A percentile compares a stretch with the other conserved stretches of the same genome.
These are phyloP conservation scores for Ascoidea rubescens DNA, from an alignment of 805 yeast genomes.

Conservation along the genomic window DNA sequence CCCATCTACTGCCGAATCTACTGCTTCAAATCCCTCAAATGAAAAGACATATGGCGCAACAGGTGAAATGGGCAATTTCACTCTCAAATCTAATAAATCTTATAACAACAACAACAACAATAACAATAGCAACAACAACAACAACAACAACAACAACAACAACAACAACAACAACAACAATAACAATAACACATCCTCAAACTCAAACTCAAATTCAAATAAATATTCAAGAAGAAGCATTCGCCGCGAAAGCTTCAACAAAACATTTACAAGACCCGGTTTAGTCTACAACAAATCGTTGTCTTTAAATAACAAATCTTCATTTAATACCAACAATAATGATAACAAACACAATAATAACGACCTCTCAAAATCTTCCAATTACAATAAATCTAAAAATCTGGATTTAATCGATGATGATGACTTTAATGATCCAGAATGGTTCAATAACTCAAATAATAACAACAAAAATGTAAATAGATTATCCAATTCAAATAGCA, in stretches of 20 bases:
- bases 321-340: slow-evolving; percentile 1
- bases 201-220: background rate
- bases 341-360: slow-evolving; percentile 6
- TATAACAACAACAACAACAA: slow-evolving; percentile 4
- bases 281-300: background rate
- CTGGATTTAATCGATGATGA: slow-evolving; percentile 17
- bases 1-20: background rate
- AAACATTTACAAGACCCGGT: background rate
- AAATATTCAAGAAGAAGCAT: slow-evolving; percentile 2
- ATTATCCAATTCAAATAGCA: slow-evolving; percentile 17
- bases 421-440: slow-evolving; percentile 22
- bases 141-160: slow-evolving; percentile 8
- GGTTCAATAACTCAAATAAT: slow-evolving; percentile 14
- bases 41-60: slow-evolving; percentile 3
- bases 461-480: slow-evolving; percentile 15
- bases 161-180: slow-evolving; percentile 12
- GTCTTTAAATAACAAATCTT: background rate
- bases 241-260: slow-evolving; percentile 5
- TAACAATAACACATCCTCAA: slow-evolving; percentile 4
- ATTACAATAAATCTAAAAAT: slow-evolving; percentile 11
- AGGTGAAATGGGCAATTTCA: slow-evolving; percentile 11
- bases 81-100: slow-evolving; percentile 1
- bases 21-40: background rate
- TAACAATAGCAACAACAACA: slow-evolving; percentile 6
- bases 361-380: slow-evolving; percentile 6